Percentiles rank a stretch among this genome's conserved stretches.
These are phyloP conservation scores for Tinospora cordifolia DNA, from an alignment of 164 flowering plant genomes.

Conservation along the genomic window DNA sequence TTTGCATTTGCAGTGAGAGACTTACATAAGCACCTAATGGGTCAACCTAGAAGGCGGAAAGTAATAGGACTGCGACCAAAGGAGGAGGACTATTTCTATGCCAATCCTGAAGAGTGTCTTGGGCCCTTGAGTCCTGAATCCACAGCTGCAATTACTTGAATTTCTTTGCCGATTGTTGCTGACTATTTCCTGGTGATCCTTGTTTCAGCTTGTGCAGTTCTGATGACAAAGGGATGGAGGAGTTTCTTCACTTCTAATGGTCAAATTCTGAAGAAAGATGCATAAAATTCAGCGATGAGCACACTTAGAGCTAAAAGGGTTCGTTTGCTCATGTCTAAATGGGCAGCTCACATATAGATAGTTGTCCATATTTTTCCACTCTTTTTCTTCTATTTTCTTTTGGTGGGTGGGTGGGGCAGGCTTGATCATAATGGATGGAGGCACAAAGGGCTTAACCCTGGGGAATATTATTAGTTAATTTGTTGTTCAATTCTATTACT, in stretches of 20 bases:
- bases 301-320: not conserved
- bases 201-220: not conserved
- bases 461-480: no score
- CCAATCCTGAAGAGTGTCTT: conserved; percentile 84
- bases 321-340: not conserved
- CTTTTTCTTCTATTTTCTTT: no score
- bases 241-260: not conserved
- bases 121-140: conserved; percentile 8
- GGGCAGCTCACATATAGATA: not conserved
- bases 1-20: conserved; percentile 59
- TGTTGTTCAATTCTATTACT: no score
- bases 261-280: not conserved
- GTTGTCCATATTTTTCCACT: no score
- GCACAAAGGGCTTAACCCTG: no score
- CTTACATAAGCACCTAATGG: conserved; percentile 58
- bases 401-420: no score
- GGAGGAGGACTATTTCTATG: conserved; percentile 79
- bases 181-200: not conserved
- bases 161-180: not conserved
- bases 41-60: conserved; percentile 46
- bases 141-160: not conserved
- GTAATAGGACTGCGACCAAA: conserved; percentile 73
- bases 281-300: no score
- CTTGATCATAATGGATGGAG: no score
- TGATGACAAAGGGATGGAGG: not conserved